These are phyloP conservation scores for Rhodotorula diobovata DNA, from an alignment of 768 basidiomycete species.

Conservation along the genomic window DNA sequence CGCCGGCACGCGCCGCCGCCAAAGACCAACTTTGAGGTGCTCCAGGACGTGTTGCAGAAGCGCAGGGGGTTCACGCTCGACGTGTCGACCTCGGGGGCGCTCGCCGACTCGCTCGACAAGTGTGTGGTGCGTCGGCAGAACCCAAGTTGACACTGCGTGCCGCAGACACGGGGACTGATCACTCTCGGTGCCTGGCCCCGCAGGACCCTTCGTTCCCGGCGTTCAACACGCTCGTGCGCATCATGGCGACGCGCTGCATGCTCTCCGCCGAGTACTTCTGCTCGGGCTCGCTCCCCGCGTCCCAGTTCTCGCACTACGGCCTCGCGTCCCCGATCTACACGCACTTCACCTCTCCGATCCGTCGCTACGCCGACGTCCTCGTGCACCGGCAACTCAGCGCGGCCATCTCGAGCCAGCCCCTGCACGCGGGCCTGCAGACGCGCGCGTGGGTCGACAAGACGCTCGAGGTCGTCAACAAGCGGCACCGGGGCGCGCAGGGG, in stretches of 20 bases:
- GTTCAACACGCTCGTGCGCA: constrained; percentile 95
- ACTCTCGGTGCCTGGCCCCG: neutral
- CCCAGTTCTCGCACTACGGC: constrained; percentile 94
- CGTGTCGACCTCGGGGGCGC: constrained; percentile 81
- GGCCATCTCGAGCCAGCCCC: constrained; percentile 72
- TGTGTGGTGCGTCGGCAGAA: constrained; percentile 70
- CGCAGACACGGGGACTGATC: too few species aligned
- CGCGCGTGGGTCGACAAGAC: constrained; percentile 81
- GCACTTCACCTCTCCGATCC: constrained; percentile 95
- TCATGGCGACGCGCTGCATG: constrained; percentile 99
- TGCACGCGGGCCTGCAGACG: constrained; percentile 83
- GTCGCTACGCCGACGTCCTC: constrained; percentile 92
- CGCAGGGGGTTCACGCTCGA: constrained; percentile 76
- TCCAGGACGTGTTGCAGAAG: constrained; percentile 86
- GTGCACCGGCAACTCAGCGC: constrained; percentile 90
- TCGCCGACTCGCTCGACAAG: constrained; percentile 79
- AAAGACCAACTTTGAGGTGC: constrained; percentile 84
- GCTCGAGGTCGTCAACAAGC: constrained; percentile 77
- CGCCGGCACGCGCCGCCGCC: constrained; percentile 92
- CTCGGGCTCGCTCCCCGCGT: constrained; percentile 83
- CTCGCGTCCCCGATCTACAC: constrained; percentile 97
- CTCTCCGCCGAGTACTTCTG: constrained; percentile 96
- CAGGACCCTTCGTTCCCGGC: constrained; percentile 78
- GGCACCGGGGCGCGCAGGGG: constrained; percentile 96
- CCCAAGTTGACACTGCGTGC: too few species aligned